These are phyloP conservation scores for Paspalum notatum DNA, from an alignment of 176 grass and related monocot species.

Conservation along the genomic window DNA sequence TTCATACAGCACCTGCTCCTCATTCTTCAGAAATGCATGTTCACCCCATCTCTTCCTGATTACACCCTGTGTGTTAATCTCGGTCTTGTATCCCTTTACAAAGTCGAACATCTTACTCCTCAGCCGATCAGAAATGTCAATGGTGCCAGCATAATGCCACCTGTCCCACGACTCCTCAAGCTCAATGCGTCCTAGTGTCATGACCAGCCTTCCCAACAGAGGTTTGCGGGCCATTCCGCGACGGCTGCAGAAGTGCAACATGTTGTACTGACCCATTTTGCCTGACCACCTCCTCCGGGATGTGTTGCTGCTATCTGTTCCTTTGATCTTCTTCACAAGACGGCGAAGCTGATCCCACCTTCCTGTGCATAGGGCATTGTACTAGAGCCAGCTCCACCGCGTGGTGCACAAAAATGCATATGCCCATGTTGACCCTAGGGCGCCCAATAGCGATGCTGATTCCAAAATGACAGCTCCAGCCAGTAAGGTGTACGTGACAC, in stretches of 20 bases:
- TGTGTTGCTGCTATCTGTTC: neutral
- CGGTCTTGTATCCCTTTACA: rapidly evolving
- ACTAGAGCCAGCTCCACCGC: neutral
- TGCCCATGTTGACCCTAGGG: conserved; percentile 5
- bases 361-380: neutral
- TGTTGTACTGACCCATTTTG: conserved; percentile 29
- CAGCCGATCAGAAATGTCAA: neutral
- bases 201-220: neutral
- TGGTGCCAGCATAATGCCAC: neutral
- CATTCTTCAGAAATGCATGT: rapidly evolving
- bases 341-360: conserved; percentile 10
- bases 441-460: neutral
- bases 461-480: conserved; percentile 29
- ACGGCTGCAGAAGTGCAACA: neutral
- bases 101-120: neutral
- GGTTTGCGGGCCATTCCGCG: neutral
- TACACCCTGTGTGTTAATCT: neutral
- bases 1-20: neutral
- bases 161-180: neutral
- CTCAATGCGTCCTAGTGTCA: neutral
- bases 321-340: neutral
- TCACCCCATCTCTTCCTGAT: conserved; percentile 13
- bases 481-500: conserved; percentile 44
- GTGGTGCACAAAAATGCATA: neutral
- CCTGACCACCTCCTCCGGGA: conserved; percentile 2